A percentile compares a stretch with the other conserved stretches of the same genome.
Evolutionary conservation across 257 asterid genomes (phyloP).

Genomic region (Lavandula angustifolia): DNA sequence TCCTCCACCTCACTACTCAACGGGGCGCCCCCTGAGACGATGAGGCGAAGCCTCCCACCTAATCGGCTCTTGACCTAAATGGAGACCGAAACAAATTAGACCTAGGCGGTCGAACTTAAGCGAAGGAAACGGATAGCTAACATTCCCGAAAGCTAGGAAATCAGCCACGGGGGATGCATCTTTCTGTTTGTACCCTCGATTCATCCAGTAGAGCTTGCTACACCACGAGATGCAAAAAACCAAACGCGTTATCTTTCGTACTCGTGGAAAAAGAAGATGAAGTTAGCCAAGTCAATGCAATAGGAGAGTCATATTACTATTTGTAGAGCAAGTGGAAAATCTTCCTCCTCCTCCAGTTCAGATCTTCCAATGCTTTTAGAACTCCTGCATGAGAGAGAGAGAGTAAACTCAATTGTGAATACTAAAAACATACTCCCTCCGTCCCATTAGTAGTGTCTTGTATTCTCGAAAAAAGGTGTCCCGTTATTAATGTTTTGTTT

Average conservation of each 20-base stretch:
- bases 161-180: slow-evolving; percentile 85
- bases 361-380: slow-evolving; percentile 78
- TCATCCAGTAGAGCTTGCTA: slow-evolving; percentile 97
- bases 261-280: background rate
- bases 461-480: no score
- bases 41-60: slow-evolving; percentile 89
- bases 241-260: background rate
- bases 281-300: slow-evolving; percentile 10
- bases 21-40: slow-evolving; percentile 97
- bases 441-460: no score
- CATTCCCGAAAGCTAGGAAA: slow-evolving; percentile 93
- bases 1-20: slow-evolving; percentile 89
- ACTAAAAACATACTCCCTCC: no score
- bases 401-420: background rate
- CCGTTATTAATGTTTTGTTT: no score
- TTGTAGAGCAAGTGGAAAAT: slow-evolving; percentile 74
- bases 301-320: slow-evolving; percentile 44
- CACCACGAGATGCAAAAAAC: slow-evolving; percentile 29
- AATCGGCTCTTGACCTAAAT: slow-evolving; percentile 73
- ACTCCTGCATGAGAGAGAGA: slow-evolving; percentile 54
- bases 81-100: slow-evolving; percentile 2
- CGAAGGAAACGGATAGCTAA: slow-evolving; percentile 19
- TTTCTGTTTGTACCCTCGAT: slow-evolving; percentile 81
- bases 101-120: background rate
- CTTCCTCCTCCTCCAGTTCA: slow-evolving; percentile 79